A percentile compares a stretch with the other conserved stretches of the same genome.
phyloP scores from a whole-genome alignment of 1,284 basidiomycete genomes.

The Apiotrichum mycotoxinovorans region DNA sequence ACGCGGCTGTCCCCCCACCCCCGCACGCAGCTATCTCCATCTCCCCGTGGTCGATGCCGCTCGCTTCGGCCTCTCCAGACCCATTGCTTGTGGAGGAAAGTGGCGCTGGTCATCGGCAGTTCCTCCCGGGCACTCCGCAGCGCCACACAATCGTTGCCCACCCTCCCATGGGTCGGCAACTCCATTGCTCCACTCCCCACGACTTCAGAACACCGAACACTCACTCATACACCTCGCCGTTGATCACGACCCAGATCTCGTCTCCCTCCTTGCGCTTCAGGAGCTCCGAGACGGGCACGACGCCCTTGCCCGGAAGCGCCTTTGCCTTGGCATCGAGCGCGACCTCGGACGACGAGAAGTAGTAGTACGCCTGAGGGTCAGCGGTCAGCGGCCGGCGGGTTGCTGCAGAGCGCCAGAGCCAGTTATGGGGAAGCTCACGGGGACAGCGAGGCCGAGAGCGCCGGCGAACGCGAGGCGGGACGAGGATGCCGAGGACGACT shows the following conservation, averaged over 20 bases:
- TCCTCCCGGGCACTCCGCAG: too few species aligned
- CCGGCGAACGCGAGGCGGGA: slow-evolving; percentile 2
- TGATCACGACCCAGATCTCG: slow-evolving; percentile 45
- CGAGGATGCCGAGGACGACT: neutral
- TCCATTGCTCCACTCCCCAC: too few species aligned
- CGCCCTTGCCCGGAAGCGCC: slow-evolving; percentile 5
- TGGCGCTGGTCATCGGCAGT: too few species aligned
- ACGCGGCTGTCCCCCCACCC: too few species aligned
- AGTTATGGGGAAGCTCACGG: slow-evolving; percentile 7
- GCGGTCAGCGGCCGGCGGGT: neutral
- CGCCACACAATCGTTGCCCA: too few species aligned
- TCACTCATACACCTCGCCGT: slow-evolving; percentile 46
- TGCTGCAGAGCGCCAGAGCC: too few species aligned
- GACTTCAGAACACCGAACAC: too few species aligned
- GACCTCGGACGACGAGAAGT: slow-evolving; percentile 4
- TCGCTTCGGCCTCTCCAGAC: too few species aligned
- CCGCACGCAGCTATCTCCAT: too few species aligned
- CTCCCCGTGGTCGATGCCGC: too few species aligned
- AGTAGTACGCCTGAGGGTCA: slow-evolving; percentile 7
- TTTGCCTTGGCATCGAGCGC: slow-evolving; percentile 4
- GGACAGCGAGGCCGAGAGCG: slow-evolving; percentile 5
- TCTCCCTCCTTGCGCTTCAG: slow-evolving; percentile 31
- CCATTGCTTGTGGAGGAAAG: too few species aligned
- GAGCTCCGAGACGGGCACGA: slow-evolving; percentile 31
- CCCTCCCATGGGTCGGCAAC: too few species aligned